A percentile compares a stretch with the other conserved stretches of the same genome.
Conservation (phyloP, 108 stramenopile species). For the Parmales sp. region DNA sequence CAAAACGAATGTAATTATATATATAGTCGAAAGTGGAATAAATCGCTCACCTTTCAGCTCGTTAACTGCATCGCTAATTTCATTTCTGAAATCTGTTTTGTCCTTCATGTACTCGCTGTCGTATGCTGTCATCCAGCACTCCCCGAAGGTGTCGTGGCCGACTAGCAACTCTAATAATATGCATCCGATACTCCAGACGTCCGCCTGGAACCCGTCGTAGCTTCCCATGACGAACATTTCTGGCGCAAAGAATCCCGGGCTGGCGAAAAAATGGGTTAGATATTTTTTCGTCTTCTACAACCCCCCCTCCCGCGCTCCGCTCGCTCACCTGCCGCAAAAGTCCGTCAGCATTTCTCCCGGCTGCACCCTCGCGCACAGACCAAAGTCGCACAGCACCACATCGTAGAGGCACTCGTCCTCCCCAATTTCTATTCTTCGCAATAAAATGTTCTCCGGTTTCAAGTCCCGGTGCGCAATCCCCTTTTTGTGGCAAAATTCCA, state of each 20-base stretch:
- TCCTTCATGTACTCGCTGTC: constrained; percentile 21
- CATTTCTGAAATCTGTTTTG: constrained; percentile 8
- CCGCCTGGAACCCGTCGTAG: constrained; percentile 18
- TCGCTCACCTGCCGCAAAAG: constrained; percentile 6
- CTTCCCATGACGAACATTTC: constrained; percentile 26
- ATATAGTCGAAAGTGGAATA: too few relatives aligned
- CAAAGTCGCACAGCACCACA: constrained; percentile 32
- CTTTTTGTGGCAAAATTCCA: not conserved
- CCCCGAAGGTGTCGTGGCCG: constrained; percentile 31
- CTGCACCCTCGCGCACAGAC: constrained; percentile 21
- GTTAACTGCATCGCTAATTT: constrained; percentile 9
- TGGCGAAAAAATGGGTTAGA: constrained; percentile 21
- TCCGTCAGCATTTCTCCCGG: not conserved
- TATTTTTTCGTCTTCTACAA: too few relatives aligned
- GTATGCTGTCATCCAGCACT: constrained; percentile 29
- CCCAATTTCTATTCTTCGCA: not conserved
- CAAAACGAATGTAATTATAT: too few relatives aligned
- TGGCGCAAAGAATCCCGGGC: constrained; percentile 34
- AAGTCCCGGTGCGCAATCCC: not conserved
- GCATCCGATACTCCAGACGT: constrained; percentile 34
- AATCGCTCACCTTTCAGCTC: too few relatives aligned
- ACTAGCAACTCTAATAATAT: constrained; percentile 29
- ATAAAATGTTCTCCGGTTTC: constrained; percentile 3
- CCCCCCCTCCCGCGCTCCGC: too few relatives aligned
- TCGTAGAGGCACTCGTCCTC: not conserved